phyloP scores from a whole-genome alignment of 2,329 filamentous ascomycete genomes.

The Alternaria rosae region DNA sequence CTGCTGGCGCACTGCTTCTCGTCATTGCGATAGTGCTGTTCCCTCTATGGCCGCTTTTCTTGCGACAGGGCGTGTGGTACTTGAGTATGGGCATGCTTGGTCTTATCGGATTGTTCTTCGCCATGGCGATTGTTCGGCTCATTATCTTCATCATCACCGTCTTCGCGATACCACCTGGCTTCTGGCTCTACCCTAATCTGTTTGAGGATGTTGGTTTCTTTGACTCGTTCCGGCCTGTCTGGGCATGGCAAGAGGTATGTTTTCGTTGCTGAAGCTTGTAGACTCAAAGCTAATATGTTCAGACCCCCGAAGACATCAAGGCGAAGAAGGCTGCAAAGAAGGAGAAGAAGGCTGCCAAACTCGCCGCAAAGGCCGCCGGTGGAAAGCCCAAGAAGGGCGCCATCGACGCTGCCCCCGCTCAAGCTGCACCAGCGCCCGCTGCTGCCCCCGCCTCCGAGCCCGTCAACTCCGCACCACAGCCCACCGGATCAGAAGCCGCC shows the following conservation, averaged over 20 bases:
- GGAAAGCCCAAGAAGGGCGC: slow-evolving; percentile 45
- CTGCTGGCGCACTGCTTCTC: slow-evolving; percentile 77
- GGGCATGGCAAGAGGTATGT: slow-evolving; percentile 95
- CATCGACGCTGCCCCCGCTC: slow-evolving; percentile 34
- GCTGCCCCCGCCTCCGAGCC: slow-evolving; percentile 16
- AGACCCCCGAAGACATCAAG: slow-evolving; percentile 54
- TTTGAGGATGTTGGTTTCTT: slow-evolving; percentile 99
- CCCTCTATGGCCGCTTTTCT: slow-evolving; percentile 90
- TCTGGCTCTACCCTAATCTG: slow-evolving; percentile 98
- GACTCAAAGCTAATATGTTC: background rate
- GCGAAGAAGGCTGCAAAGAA: slow-evolving; percentile 55
- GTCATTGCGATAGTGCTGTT: slow-evolving; percentile 94
- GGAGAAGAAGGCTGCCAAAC: slow-evolving; percentile 46
- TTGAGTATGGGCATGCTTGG: slow-evolving; percentile 92
- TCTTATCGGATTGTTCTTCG: slow-evolving; percentile 90
- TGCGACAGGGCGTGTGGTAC: slow-evolving; percentile 96
- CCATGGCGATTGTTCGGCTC: slow-evolving; percentile 95
- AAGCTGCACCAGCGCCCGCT: slow-evolving; percentile 14
- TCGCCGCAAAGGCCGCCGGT: slow-evolving; percentile 38
- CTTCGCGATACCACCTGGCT: slow-evolving; percentile 80
- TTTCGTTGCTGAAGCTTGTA: background rate
- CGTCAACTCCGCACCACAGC: slow-evolving; percentile 35
- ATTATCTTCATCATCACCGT: slow-evolving; percentile 95
- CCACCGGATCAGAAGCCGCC: slow-evolving; percentile 38
- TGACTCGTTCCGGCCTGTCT: slow-evolving; percentile 93